Evolutionary conservation across 305 asterid genomes (phyloP).

Genomic region (Ilex paraguariensis): DNA sequence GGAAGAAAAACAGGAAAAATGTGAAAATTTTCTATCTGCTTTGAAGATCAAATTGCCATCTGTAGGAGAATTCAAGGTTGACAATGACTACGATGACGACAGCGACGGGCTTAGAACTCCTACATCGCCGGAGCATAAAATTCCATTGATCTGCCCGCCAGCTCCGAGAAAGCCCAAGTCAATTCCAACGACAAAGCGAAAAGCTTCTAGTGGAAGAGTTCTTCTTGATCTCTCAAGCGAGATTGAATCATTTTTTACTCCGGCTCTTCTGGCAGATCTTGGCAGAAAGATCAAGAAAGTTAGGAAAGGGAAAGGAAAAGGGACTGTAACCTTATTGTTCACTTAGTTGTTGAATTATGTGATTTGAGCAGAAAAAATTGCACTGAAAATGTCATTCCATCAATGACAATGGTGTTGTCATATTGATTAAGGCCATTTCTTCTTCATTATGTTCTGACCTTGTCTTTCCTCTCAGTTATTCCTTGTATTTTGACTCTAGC

Average conservation of each 20-base stretch:
- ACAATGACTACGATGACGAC: conserved; percentile 12
- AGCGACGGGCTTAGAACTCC: conserved; percentile 43
- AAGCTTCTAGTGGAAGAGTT: conserved; percentile 2
- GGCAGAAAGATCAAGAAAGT: conserved; percentile 9
- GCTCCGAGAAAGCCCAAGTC: conserved; percentile 57
- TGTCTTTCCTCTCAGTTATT: too few relatives aligned
- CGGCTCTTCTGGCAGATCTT: conserved; percentile 9
- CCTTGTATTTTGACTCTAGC: too few relatives aligned
- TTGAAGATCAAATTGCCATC: conserved; percentile 14
- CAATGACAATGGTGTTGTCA: conserved; percentile 5
- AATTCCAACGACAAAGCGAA: conserved; percentile 12
- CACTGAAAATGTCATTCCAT: not conserved
- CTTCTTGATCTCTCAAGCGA: conserved; percentile 12
- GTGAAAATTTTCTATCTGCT: conserved; percentile 6
- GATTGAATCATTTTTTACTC: conserved; percentile 16
- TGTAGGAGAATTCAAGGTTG: conserved; percentile 4
- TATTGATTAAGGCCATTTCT: not conserved
- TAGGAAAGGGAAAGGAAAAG: conserved; percentile 1
- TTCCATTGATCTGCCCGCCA: conserved; percentile 39
- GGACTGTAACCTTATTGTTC: too few relatives aligned
- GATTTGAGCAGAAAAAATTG: not conserved
- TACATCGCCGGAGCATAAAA: conserved; percentile 31
- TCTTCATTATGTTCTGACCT: too few relatives aligned
- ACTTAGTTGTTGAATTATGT: not conserved
- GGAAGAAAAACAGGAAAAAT: conserved; percentile 1